Evolutionary conservation across 2,329 filamentous ascomycete species (phyloP).

Genomic region (Beauveria brongniartii): DNA sequence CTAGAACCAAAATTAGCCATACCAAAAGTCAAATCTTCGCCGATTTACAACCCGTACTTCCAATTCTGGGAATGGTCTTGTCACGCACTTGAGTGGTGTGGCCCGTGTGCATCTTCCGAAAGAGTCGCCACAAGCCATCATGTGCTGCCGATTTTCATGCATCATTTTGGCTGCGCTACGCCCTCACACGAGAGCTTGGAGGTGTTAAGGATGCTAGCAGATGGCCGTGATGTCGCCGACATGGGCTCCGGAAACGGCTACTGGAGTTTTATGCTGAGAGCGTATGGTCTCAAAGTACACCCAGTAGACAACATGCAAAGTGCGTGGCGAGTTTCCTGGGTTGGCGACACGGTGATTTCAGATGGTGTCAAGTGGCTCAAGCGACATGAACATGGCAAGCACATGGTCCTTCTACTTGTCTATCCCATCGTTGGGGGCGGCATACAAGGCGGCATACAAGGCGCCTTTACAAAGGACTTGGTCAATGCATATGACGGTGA

Average conservation of each 20-base stretch:
- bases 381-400: slow-evolving; percentile 38
- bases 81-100: slow-evolving; percentile 56
- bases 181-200: slow-evolving; percentile 59
- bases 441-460: slow-evolving; percentile 54
- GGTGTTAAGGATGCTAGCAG: slow-evolving; percentile 49
- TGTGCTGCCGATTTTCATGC: slow-evolving; percentile 64
- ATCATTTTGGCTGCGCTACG: slow-evolving; percentile 68
- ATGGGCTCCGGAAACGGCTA: slow-evolving; percentile 67
- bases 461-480: slow-evolving; percentile 55
- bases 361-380: slow-evolving; percentile 54
- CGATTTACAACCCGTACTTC: slow-evolving; percentile 54
- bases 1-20: slow-evolving; percentile 32
- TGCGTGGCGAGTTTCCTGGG: slow-evolving; percentile 61
- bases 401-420: slow-evolving; percentile 58
- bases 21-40: slow-evolving; percentile 37
- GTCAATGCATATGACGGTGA: slow-evolving; percentile 54
- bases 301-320: slow-evolving; percentile 62
- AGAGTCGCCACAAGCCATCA: slow-evolving; percentile 54
- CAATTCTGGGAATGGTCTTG: slow-evolving; percentile 61
- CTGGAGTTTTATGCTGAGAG: slow-evolving; percentile 64
- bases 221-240: slow-evolving; percentile 50
- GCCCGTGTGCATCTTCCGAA: slow-evolving; percentile 45
- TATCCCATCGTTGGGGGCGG: slow-evolving; percentile 62
- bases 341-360: slow-evolving; percentile 53
- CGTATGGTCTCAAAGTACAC: slow-evolving; percentile 44